phyloP scores from a whole-genome alignment of 306 rosid genomes.

The Hippophae tibetana region DNA sequence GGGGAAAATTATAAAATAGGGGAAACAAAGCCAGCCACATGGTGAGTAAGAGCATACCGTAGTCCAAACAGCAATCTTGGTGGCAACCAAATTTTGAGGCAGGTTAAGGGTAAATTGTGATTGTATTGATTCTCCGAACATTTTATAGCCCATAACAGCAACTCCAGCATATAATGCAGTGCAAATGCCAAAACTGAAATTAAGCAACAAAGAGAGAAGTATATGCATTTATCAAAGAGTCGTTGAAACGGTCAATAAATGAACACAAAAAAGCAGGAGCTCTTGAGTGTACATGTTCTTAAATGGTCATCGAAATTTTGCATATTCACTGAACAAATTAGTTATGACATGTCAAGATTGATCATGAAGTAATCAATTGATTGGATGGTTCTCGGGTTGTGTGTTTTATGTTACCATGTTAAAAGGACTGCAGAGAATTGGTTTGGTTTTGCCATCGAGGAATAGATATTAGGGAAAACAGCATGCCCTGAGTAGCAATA shows the following conservation, averaged over 20 bases:
- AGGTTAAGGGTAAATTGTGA: slow-evolving; percentile 95
- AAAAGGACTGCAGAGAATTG: slow-evolving; percentile 69
- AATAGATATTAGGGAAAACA: slow-evolving; percentile 87
- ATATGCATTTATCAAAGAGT: background rate
- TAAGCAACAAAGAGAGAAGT: background rate
- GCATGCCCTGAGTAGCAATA: slow-evolving; percentile 98
- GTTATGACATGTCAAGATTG: background rate
- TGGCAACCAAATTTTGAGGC: slow-evolving; percentile 72
- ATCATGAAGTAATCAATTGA: background rate
- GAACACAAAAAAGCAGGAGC: too few species aligned
- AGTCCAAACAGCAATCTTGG: slow-evolving; percentile 94
- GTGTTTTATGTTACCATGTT: slow-evolving; percentile 43
- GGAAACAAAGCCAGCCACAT: background rate
- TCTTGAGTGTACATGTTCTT: too few species aligned
- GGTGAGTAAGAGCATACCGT: slow-evolving; percentile 48
- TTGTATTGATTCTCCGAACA: slow-evolving; percentile 75
- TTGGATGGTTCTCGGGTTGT: background rate
- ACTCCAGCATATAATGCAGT: slow-evolving; percentile 68
- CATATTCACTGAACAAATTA: slow-evolving; percentile 6
- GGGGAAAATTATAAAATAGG: background rate
- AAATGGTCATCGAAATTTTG: too few species aligned
- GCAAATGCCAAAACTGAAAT: slow-evolving; percentile 58
- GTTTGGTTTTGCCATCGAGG: slow-evolving; percentile 72
- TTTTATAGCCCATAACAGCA: slow-evolving; percentile 85
- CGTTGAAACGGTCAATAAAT: background rate